phyloP scores from a whole-genome alignment of 2,329 filamentous ascomycete genomes.

The Neofusicoccum parvum region DNA sequence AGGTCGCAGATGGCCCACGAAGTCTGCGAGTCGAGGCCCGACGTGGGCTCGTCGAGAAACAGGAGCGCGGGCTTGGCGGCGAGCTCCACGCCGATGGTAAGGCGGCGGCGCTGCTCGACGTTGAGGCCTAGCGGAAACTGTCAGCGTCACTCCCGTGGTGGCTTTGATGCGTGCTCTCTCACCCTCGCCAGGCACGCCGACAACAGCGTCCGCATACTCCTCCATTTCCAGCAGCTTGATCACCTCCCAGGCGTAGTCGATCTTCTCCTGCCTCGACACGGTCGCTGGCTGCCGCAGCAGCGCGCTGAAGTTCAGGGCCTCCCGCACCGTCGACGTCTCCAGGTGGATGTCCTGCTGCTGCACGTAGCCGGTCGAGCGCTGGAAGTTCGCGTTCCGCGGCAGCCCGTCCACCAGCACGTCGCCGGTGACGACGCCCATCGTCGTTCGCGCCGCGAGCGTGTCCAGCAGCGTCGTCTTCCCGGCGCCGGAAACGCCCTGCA shows the following conservation, averaged over 20 bases:
- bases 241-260: slow-evolving; percentile 85
- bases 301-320: slow-evolving; percentile 84
- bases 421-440: slow-evolving; percentile 85
- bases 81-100: slow-evolving; percentile 95
- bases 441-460: slow-evolving; percentile 80
- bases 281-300: slow-evolving; percentile 79
- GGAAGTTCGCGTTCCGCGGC: slow-evolving; percentile 78
- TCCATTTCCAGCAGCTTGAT: slow-evolving; percentile 91
- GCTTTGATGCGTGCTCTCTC: no score
- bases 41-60: slow-evolving; percentile 94
- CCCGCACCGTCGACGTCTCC: slow-evolving; percentile 80
- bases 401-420: slow-evolving; percentile 82
- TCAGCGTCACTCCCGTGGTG: no score
- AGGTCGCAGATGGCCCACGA: slow-evolving; percentile 90
- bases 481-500: slow-evolving; percentile 89
- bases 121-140: slow-evolving; percentile 46
- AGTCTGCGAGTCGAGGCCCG: slow-evolving; percentile 89
- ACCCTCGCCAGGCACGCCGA: slow-evolving; percentile 88
- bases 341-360: slow-evolving; percentile 92
- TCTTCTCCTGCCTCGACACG: slow-evolving; percentile 73
- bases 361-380: slow-evolving; percentile 88
- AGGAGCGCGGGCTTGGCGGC: slow-evolving; percentile 88
- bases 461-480: slow-evolving; percentile 92
- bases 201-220: slow-evolving; percentile 84
- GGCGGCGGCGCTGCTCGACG: slow-evolving; percentile 68